Percentiles rank a stretch among this genome's conserved stretches.
Conservation (phyloP, 1,284 basidiomycete species). For the Rhodotorula mucilaginosa region DNA sequence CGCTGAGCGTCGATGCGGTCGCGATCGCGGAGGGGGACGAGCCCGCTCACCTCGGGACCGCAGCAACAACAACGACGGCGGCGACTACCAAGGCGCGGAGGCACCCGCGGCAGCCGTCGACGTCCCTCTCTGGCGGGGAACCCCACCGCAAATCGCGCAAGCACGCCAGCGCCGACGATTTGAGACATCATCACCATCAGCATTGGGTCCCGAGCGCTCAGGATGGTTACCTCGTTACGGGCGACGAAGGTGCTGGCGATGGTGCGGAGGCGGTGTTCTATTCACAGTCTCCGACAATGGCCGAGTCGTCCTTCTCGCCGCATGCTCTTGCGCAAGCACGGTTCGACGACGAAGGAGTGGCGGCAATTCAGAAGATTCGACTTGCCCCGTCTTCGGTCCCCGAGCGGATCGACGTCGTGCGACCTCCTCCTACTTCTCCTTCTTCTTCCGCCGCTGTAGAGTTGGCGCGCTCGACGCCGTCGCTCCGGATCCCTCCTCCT, state of each 20-base stretch:
- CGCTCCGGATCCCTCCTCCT: constrained; percentile 2
- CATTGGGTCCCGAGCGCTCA: not conserved
- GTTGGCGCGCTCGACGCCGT: not conserved
- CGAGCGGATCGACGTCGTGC: constrained; percentile 2
- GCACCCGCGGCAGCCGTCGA: not conserved
- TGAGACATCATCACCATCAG: not conserved
- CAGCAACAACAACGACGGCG: not conserved
- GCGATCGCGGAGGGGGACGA: constrained; percentile 20
- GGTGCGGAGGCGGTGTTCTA: not conserved
- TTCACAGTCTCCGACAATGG: not conserved
- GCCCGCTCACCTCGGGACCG: too few relatives aligned
- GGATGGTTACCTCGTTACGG: not conserved
- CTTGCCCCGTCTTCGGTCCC: constrained; percentile 11
- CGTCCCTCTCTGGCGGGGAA: not conserved
- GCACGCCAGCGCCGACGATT: constrained; percentile 15
- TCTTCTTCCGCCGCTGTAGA: constrained; percentile 1
- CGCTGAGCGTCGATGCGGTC: constrained; percentile 35
- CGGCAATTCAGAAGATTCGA: constrained; percentile 1
- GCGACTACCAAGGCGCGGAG: not conserved
- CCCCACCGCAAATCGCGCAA: constrained; percentile 3
- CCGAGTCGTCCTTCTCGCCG: not conserved
- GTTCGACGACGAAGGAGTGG: not conserved
- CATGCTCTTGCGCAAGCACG: not conserved
- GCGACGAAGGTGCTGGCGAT: not conserved
- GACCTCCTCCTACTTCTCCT: not conserved